Base-by-base conservation (phyloP, 139 green algal genomes). In the Closterium sp. region DNA sequence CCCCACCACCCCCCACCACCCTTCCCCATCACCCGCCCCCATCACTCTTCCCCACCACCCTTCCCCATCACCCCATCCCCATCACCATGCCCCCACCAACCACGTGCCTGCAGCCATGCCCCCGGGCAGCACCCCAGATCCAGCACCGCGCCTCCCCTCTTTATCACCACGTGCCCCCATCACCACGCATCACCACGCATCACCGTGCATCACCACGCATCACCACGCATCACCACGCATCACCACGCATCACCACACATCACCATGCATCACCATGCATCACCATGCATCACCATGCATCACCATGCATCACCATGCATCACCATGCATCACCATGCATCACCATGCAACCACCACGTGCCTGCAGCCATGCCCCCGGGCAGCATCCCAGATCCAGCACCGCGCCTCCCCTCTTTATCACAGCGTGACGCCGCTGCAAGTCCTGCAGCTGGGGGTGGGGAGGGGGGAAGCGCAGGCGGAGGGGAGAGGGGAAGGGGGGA, bases 81-180 rank as follows among this genome's bases (percentile, higher is more conserved):
- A 70, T 13, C n/a, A n/a, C n/a, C n/a, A n/a, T n/a, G n/a, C n/a
- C n/a, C n/a, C n/a, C n/a, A n/a, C n/a, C n/a, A n/a, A n/a, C n/a
- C 50, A 70, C 50, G 88, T 93, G 90, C n/a, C 90, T 93, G 90
- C n/a, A 92, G 86, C 90, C 90, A 93, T 31, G 90, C 90, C 28
- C 90, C 90, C 24, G 90, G 90, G 31, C 87, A 31, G 50, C 86
- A 84, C 10, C 90, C 90, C n/a, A 93, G 90, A 89, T 93, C 90
- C 90, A 93, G 50, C n/a, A 93, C 90, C 2, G n/a, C n/a, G 86
- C 90, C 90, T 3, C 90, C 90, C n/a, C 85, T 31, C 24, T 85
- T 85, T 5, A n/a, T n/a, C n/a, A n/a, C n/a, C n/a, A n/a, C n/a
- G n/a, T n/a, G n/a, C n/a, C n/a, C n/a, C n/a, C n/a, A n/a, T n/a